phyloP scores from a whole-genome alignment of 805 yeast species.

The Brettanomyces nanus region DNA sequence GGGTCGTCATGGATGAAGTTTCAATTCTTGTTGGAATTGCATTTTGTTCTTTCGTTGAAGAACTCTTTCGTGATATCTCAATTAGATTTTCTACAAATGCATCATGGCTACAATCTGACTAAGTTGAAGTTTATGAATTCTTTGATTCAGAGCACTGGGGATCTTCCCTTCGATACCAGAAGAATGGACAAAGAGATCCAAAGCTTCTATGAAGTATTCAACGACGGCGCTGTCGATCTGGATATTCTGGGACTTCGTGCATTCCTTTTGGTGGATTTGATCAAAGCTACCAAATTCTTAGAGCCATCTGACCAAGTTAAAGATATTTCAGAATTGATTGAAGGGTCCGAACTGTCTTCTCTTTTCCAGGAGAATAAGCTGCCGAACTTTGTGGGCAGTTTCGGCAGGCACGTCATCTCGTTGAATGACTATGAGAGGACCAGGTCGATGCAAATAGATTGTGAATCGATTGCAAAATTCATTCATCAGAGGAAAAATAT shows the following conservation, averaged over 20 bases:
- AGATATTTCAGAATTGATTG: background rate
- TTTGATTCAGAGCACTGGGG: background rate
- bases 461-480: background rate
- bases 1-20: constrained; percentile 7
- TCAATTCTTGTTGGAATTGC: constrained; percentile 7
- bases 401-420: background rate
- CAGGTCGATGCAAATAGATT: background rate
- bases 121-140: constrained; percentile 5
- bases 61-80: constrained; percentile 9
- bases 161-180: background rate
- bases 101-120: background rate
- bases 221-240: background rate
- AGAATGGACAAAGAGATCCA: background rate
- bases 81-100: constrained; percentile 6
- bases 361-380: background rate
- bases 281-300: background rate
- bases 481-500: background rate
- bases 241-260: background rate
- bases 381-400: constrained; percentile 1
- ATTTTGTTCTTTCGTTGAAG: constrained; percentile 2
- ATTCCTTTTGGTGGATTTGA: background rate
- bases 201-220: background rate
- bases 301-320: background rate
- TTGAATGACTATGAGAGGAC: background rate
- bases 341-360: background rate